A percentile compares a stretch with the other conserved stretches of the same genome.
Conservation (phyloP, 768 basidiomycete species). For the Phaeotremella skinneri region DNA sequence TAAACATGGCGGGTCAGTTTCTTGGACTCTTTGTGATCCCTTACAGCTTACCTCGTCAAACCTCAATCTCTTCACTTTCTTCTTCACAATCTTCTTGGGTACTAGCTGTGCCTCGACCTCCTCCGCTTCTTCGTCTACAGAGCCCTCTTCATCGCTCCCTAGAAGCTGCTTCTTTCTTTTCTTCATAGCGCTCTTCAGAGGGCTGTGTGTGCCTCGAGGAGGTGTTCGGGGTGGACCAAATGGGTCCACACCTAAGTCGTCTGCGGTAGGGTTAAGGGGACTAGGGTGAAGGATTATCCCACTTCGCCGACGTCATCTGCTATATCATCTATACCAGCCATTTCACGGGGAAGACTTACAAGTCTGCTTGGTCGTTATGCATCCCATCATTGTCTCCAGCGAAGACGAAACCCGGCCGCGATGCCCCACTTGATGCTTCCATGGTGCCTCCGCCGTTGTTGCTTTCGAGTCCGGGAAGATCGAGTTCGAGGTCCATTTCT, state of each 20-base stretch:
- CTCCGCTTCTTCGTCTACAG: neutral
- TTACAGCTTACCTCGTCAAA: constrained; percentile 17
- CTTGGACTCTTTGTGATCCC: neutral
- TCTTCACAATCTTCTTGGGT: constrained; percentile 13
- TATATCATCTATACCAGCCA: no score
- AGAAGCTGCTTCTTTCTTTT: neutral
- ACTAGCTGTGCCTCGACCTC: neutral
- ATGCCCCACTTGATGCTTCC: constrained; percentile 20
- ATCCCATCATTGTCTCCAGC: constrained; percentile 3
- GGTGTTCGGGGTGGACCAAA: neutral
- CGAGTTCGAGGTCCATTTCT: constrained; percentile 25
- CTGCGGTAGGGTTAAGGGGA: neutral
- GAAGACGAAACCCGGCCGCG: constrained; percentile 17
- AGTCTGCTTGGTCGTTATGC: neutral
- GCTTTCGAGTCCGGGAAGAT: neutral
- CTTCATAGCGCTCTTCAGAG: neutral
- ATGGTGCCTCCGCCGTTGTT: constrained; percentile 12
- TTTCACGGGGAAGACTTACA: neutral
- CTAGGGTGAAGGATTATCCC: neutral
- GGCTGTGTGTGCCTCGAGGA: neutral
- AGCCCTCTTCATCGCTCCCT: neutral
- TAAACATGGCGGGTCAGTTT: constrained; percentile 7
- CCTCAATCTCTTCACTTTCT: constrained; percentile 16
- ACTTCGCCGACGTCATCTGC: no score
- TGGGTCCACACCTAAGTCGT: neutral